Base-by-base conservation (phyloP, 805 yeast species). In the Kodamaea kaohsiungensis region DNA sequence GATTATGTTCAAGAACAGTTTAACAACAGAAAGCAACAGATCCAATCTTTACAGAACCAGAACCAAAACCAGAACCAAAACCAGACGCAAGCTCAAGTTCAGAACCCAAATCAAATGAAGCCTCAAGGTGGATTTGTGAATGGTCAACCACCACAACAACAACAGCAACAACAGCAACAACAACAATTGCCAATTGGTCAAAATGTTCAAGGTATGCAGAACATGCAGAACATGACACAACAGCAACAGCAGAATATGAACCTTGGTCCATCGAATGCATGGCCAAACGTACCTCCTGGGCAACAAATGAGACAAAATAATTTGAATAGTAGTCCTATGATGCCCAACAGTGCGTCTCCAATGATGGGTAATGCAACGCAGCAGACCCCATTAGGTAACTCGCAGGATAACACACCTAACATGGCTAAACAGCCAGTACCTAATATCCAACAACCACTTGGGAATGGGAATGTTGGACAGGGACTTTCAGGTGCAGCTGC, bases 1-100 rank as follows among this genome's bases (percentile, higher is more conserved):
- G 84, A 83, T 51, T 88, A 83, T 67, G 91, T 91, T 58, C 83
- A 84, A 56, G 89, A 87, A 37, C 89, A 84, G 59, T 65, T 83
- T 54, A 65, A 70, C 25, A 59, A 67, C 5, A 69, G 76, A 53
- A 66, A 71, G 51, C 73, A 73, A 54, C 78, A 76, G 47, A 58
- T 68, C 51, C 67, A 66, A 46, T 65, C 65, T 30, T 68, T 65
- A 43, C 78, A 22, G 52, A 40, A 27, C 27, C 46, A 30, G 42
- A 52, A 35, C 51, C 55, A 18, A 52, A 39, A 35, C 51, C 55
- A 18, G 49, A 39, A 30, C 37, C 46, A 25, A 38, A 35, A 30
- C 7, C 45, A 40, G 6, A 42, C 22, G 13, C 49, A 27, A 46
- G 13, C 35, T 25, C 52, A 43, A 43, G 15, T 5, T 22, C 43